These are phyloP conservation scores for Trichoderma semiorbis DNA, from an alignment of 2,329 filamentous ascomycete genomes.

Conservation along the genomic window DNA sequence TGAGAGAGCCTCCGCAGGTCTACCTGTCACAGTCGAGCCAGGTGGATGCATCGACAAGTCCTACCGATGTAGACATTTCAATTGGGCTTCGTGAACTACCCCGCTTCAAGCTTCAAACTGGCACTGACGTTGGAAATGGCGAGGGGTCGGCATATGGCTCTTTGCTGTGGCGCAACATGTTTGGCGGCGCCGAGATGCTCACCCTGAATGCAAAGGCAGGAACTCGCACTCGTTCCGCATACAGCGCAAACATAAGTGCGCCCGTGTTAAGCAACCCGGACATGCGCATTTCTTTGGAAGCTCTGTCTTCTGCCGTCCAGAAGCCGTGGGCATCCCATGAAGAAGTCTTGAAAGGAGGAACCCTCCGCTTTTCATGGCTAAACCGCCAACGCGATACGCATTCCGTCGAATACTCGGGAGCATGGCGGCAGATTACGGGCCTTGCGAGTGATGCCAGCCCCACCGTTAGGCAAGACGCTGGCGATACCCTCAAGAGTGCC, in stretches of 20 bases:
- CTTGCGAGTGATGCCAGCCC: slow-evolving; percentile 73
- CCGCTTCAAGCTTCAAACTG: slow-evolving; percentile 84
- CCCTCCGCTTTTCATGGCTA: slow-evolving; percentile 72
- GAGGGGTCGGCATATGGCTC: slow-evolving; percentile 94
- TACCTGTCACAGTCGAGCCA: slow-evolving; percentile 75
- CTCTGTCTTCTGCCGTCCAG: slow-evolving; percentile 75
- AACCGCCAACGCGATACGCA: slow-evolving; percentile 64
- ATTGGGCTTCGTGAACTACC: slow-evolving; percentile 80
- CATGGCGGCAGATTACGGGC: slow-evolving; percentile 86
- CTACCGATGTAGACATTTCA: slow-evolving; percentile 78
- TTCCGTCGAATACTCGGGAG: slow-evolving; percentile 73
- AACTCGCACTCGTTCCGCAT: slow-evolving; percentile 86
- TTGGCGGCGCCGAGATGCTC: slow-evolving; percentile 88
- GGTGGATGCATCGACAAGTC: slow-evolving; percentile 64
- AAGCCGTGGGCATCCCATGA: slow-evolving; percentile 95
- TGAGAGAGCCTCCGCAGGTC: slow-evolving; percentile 76
- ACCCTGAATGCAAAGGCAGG: slow-evolving; percentile 84
- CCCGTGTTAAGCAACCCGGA: slow-evolving; percentile 84
- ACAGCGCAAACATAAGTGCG: slow-evolving; percentile 79
- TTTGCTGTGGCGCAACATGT: slow-evolving; percentile 82
- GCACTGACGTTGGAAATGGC: slow-evolving; percentile 88
- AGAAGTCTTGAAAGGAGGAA: slow-evolving; percentile 76
- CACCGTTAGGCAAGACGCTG: slow-evolving; percentile 78
- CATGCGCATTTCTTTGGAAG: slow-evolving; percentile 73
- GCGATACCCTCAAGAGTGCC: slow-evolving; percentile 86